Evolutionary conservation across 176 grass and related monocot genomes (phyloP).

Genomic region (Triticum timopheevii): DNA sequence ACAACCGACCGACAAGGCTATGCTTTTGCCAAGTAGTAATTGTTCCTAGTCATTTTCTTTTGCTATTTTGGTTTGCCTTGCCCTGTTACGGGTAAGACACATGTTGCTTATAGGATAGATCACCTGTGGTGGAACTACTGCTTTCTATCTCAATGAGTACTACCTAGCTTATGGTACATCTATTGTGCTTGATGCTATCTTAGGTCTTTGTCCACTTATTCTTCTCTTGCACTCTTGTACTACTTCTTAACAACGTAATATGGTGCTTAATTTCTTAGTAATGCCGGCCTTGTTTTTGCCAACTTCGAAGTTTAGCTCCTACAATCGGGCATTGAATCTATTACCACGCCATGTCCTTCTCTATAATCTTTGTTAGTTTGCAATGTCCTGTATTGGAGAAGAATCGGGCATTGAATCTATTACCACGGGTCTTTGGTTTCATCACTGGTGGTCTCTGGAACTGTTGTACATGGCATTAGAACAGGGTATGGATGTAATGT

Average conservation of each 20-base stretch:
- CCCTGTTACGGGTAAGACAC: neutral
- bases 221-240: neutral
- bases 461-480: neutral
- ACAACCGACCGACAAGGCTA: too few relatives aligned
- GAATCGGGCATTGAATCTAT: too few relatives aligned
- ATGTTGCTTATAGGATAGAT: neutral
- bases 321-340: too few relatives aligned
- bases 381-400: too few relatives aligned
- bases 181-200: neutral
- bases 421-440: neutral
- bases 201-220: neutral
- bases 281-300: neutral
- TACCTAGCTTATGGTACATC: neutral
- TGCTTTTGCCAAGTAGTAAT: neutral
- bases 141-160: neutral
- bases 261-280: neutral
- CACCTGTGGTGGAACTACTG: neutral
- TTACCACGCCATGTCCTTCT: too few relatives aligned
- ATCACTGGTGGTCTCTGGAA: neutral
- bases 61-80: neutral
- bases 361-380: too few relatives aligned
- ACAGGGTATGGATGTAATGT: neutral
- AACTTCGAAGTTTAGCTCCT: neutral
- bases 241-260: neutral
- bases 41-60: neutral